Base-by-base conservation (phyloP, 2,329 filamentous ascomycete species). In the Colletotrichum scovillei region DNA sequence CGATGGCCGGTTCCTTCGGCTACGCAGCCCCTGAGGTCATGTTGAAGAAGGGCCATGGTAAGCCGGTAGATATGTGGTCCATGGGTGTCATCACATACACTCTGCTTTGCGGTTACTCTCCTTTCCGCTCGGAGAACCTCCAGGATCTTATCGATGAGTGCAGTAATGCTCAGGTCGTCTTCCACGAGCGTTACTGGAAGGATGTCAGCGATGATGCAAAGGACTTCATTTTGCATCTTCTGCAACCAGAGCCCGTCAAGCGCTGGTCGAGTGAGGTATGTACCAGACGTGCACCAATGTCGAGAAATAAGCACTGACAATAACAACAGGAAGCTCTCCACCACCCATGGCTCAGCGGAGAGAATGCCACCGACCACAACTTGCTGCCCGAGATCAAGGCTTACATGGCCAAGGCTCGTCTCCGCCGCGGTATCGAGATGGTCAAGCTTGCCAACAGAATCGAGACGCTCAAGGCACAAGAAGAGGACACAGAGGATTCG, bases 51-150 rank as follows among this genome's bases (percentile, higher is more conserved):
- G 97, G 97, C 24, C 97, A 99, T 82, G 97, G 97, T 81, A 99
- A 98, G 84, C 95, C 97, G 5, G 97, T 98, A 42, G 97, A 99
- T 81, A 98, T 99, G 94, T 99, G 97, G 97, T 98, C 97, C 3
- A 90, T 99, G 84, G 97, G 97, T 75, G 97, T 99, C 79, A 99
- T 99, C 80, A 98, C 97, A 55, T 99, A 99, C 85, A 99, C 97
- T 19, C 89, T 99, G 32, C 93, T 99, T 64, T 99, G 97, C 82
- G 97, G 97, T 77, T 99, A 99, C 87, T 98, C 96, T 57, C 97
- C 97, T 24, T 99, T 99, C 90, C 92, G 97, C 77, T 97, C 95
- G 75, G 97, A 99, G 86, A 98, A 94, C 79, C 88, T 99, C 62
- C 90, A 93, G 76, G 97, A 98, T 79, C 88, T 99, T 76, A 97